Percentiles rank a stretch among this genome's conserved stretches.
Evolutionary conservation across 345 rosid species (phyloP).

Genomic region (Lepidium sativum): DNA sequence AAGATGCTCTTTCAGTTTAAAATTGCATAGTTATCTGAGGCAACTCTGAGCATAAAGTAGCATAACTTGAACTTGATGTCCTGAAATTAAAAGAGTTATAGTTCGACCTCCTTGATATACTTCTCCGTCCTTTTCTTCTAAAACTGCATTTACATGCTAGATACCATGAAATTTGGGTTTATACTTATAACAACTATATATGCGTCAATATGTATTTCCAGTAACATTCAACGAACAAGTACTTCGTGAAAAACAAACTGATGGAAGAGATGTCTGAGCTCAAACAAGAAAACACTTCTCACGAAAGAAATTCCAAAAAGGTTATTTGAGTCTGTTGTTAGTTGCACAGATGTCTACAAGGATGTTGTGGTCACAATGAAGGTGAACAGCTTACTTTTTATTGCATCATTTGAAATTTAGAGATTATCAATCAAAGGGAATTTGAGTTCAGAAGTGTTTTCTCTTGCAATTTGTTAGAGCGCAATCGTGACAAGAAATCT

Average conservation of each 20-base stretch:
- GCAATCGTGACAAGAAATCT: conserved; percentile 36
- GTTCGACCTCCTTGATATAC: background rate
- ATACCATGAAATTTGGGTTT: background rate
- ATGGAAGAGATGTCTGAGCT: conserved; percentile 55
- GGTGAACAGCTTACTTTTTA: conserved; percentile 36
- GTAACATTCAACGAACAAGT: conserved; percentile 50
- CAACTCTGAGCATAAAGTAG: background rate
- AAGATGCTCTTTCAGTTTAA: background rate
- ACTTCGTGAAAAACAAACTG: conserved; percentile 38
- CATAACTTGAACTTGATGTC: background rate
- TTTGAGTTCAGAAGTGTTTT: conserved; percentile 9
- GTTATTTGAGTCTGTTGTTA: conserved; percentile 37
- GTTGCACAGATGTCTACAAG: conserved; percentile 43
- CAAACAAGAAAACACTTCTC: conserved; percentile 41
- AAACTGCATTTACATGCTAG: background rate
- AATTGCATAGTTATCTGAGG: background rate
- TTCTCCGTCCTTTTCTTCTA: background rate
- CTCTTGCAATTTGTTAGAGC: conserved; percentile 33
- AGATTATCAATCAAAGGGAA: background rate
- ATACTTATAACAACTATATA: background rate
- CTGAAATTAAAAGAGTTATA: background rate
- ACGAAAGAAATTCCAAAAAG: conserved; percentile 44
- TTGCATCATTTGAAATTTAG: background rate
- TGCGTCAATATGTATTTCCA: conserved; percentile 27
- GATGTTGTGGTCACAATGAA: conserved; percentile 43